Conservation (phyloP, 495 filamentous ascomycete species). For the Acidomyces sp. region DNA sequence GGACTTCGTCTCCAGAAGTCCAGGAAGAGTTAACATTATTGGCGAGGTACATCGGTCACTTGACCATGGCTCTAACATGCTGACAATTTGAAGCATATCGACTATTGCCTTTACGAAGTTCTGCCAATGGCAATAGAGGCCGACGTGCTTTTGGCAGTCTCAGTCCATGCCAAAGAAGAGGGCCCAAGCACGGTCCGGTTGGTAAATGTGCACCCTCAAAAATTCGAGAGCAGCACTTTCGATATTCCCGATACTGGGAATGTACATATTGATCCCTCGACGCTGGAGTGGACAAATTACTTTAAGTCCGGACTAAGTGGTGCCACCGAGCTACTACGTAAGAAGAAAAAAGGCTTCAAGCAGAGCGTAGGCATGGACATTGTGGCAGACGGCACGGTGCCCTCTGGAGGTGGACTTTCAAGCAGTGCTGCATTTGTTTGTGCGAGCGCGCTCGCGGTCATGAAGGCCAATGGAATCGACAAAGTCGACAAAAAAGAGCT, state of each 20-base stretch:
- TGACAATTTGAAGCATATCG: slow-evolving; percentile 54
- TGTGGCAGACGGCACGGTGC: slow-evolving; percentile 81
- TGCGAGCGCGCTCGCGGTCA: slow-evolving; percentile 73
- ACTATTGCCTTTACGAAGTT: slow-evolving; percentile 94
- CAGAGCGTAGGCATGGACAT: slow-evolving; percentile 71
- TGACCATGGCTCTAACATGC: neutral
- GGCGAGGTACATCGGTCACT: slow-evolving; percentile 46
- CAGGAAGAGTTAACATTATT: slow-evolving; percentile 94
- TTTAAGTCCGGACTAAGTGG: slow-evolving; percentile 85
- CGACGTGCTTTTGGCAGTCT: slow-evolving; percentile 80
- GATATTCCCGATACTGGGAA: slow-evolving; percentile 42
- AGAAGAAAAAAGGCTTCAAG: slow-evolving; percentile 40
- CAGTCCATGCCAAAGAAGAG: slow-evolving; percentile 36
- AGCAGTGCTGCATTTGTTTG: slow-evolving; percentile 92
- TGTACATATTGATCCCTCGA: slow-evolving; percentile 29
- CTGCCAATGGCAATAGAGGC: slow-evolving; percentile 88
- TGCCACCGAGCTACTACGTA: slow-evolving; percentile 62
- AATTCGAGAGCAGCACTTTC: slow-evolving; percentile 68
- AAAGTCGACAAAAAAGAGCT: slow-evolving; percentile 78
- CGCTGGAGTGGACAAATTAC: slow-evolving; percentile 90
- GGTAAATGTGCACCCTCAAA: slow-evolving; percentile 62
- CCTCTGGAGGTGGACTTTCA: slow-evolving; percentile 78
- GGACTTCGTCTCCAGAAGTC: slow-evolving; percentile 77
- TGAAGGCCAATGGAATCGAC: slow-evolving; percentile 71
- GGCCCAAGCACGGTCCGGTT: slow-evolving; percentile 45